phyloP scores from a whole-genome alignment of 2,329 filamentous ascomycete species.

The Claviceps humidiphila region DNA sequence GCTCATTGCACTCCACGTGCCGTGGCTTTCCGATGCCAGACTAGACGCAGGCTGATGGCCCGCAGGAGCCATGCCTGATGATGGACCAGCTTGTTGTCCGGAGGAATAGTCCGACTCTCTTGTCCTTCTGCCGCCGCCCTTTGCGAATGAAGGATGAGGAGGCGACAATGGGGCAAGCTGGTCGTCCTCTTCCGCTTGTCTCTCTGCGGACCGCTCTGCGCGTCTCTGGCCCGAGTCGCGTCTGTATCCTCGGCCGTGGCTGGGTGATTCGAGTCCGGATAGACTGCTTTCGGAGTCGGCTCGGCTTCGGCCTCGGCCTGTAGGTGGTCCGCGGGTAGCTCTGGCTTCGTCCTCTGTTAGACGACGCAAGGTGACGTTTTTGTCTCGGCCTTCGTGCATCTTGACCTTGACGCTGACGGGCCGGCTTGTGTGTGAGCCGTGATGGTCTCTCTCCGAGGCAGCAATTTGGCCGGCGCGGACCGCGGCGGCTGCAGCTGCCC shows the following conservation, averaged over 20 bases:
- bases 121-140: conserved; percentile 29
- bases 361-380: conserved; percentile 47
- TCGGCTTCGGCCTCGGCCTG: conserved; percentile 15
- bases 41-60: conserved; percentile 32
- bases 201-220: conserved; percentile 34
- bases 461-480: conserved; percentile 34
- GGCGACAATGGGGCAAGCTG: conserved; percentile 35
- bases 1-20: conserved; percentile 41
- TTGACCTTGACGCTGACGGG: conserved; percentile 46
- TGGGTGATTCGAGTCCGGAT: conserved; percentile 41
- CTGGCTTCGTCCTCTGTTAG: conserved; percentile 47
- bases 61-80: conserved; percentile 27
- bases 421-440: conserved; percentile 28
- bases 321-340: conserved; percentile 24
- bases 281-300: conserved; percentile 42
- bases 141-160: conserved; percentile 43
- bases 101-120: conserved; percentile 54
- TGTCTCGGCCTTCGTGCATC: conserved; percentile 45
- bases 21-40: conserved; percentile 36
- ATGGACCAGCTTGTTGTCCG: conserved; percentile 30
- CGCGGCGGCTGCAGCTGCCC: conserved; percentile 33
- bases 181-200: conserved; percentile 25
- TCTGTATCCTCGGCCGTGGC: conserved; percentile 34
- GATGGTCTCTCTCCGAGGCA: conserved; percentile 24
- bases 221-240: conserved; percentile 36